phyloP scores from a whole-genome alignment of 768 basidiomycete genomes.

The Leccinum pellstonianum region DNA sequence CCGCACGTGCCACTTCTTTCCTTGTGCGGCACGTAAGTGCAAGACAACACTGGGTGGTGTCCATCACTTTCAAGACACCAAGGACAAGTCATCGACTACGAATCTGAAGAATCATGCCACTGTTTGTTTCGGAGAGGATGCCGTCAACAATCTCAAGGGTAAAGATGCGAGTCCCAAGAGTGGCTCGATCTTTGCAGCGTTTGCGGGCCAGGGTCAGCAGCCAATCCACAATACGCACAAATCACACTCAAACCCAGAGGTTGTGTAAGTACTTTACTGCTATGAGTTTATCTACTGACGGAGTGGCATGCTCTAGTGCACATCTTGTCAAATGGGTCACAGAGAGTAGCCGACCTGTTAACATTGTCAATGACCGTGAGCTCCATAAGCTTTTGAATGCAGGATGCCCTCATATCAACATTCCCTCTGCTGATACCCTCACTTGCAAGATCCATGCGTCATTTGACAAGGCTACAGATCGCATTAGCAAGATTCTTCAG shows the following conservation, averaged over 20 bases:
- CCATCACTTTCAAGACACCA: not conserved
- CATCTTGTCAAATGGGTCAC: slow-evolving; percentile 2
- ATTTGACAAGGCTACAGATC: not conserved
- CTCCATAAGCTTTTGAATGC: not conserved
- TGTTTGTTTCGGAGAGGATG: not conserved
- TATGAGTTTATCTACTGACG: not conserved
- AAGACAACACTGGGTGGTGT: not conserved
- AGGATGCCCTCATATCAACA: not conserved
- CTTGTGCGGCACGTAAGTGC: not conserved
- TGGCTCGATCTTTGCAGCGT: not conserved
- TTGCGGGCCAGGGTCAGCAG: not conserved
- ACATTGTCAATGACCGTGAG: slow-evolving; percentile 1
- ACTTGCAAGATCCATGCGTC: not conserved
- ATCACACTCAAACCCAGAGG: not conserved
- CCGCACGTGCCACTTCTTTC: not conserved
- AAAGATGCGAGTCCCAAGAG: not conserved
- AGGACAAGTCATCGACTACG: not conserved
- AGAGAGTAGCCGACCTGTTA: slow-evolving; percentile 1
- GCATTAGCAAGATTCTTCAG: not conserved
- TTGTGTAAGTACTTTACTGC: not conserved
- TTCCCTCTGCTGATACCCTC: not conserved
- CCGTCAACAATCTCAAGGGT: not conserved
- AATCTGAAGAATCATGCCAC: not conserved
- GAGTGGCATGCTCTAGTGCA: not conserved
- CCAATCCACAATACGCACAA: not conserved